A percentile compares a stretch with the other conserved stretches of the same genome.
phyloP scores from a whole-genome alignment of 2,329 filamentous ascomycete genomes.

The Nannizzia gypsea region DNA sequence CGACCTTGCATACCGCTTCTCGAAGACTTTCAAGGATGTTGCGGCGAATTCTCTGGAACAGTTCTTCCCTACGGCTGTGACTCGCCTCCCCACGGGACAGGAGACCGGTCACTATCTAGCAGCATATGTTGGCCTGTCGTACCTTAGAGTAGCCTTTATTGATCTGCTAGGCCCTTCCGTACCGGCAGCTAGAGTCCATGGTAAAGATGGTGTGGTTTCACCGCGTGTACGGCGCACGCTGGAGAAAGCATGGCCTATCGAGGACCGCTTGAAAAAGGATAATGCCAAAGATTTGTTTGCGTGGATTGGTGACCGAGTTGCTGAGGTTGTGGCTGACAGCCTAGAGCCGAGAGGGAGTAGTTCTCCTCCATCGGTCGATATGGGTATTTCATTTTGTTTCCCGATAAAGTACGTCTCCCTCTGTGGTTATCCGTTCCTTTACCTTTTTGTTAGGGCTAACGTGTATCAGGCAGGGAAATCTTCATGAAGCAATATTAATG shows the following conservation, averaged over 20 bases:
- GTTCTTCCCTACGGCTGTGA: constrained; percentile 32
- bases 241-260: constrained; percentile 63
- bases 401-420: constrained; percentile 29
- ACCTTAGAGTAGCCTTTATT: constrained; percentile 42
- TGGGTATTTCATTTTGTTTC: constrained; percentile 34
- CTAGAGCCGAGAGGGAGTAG: constrained; percentile 13
- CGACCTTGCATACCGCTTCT: constrained; percentile 26
- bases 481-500: constrained; percentile 41
- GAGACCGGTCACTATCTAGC: constrained; percentile 42
- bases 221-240: constrained; percentile 47
- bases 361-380: constrained; percentile 24
- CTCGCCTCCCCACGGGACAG: constrained; percentile 33
- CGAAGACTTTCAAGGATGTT: constrained; percentile 25
- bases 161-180: constrained; percentile 29
- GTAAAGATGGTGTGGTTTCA: constrained; percentile 12
- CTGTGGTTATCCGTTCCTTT: neutral
- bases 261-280: constrained; percentile 58
- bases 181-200: neutral
- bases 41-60: constrained; percentile 29
- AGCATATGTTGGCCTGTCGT: constrained; percentile 42
- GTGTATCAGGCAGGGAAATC: constrained; percentile 31
- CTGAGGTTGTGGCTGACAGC: constrained; percentile 50
- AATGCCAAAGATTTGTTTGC: constrained; percentile 57
- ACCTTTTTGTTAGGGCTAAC: neutral
- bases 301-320: constrained; percentile 65